Evolutionary conservation across 2,329 filamentous ascomycete genomes (phyloP).

Genomic region (Herpotrichia juniperi): DNA sequence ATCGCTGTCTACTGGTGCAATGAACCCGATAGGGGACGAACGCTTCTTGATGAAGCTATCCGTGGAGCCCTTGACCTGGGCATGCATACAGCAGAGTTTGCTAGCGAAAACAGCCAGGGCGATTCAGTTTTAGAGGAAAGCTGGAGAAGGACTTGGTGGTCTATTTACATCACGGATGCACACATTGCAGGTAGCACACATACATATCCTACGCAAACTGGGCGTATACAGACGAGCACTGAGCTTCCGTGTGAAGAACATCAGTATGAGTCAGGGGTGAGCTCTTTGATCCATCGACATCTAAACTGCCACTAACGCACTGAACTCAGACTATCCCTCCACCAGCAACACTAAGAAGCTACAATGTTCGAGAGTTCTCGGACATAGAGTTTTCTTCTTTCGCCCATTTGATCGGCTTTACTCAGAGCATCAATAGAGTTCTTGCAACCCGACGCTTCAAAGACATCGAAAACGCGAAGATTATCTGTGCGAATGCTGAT

Average conservation of each 20-base stretch:
- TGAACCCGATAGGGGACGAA: slow-evolving; percentile 68
- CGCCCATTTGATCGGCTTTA: slow-evolving; percentile 78
- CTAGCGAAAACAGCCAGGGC: slow-evolving; percentile 64
- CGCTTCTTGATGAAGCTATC: slow-evolving; percentile 71
- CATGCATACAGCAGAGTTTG: slow-evolving; percentile 72
- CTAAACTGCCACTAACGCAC: not conserved
- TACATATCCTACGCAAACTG: slow-evolving; percentile 68
- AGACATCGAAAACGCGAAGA: slow-evolving; percentile 18
- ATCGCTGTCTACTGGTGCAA: slow-evolving; percentile 77
- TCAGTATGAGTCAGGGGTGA: slow-evolving; percentile 57
- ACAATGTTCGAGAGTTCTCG: slow-evolving; percentile 74
- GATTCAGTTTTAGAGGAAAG: slow-evolving; percentile 76
- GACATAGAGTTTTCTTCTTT: slow-evolving; percentile 81
- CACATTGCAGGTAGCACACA: slow-evolving; percentile 80
- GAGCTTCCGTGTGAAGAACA: slow-evolving; percentile 79
- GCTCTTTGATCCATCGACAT: slow-evolving; percentile 3
- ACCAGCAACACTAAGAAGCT: slow-evolving; percentile 66
- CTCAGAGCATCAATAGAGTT: slow-evolving; percentile 74
- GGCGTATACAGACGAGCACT: slow-evolving; percentile 67
- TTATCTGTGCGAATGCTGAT: slow-evolving; percentile 41
- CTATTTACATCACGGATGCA: slow-evolving; percentile 74
- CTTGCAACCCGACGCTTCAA: slow-evolving; percentile 51
- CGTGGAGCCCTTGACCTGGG: slow-evolving; percentile 76
- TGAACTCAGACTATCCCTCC: slow-evolving; percentile 24
- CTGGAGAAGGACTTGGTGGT: slow-evolving; percentile 89